phyloP scores from a whole-genome alignment of 2,329 filamentous ascomycete species.

The Colletotrichum shisoi region DNA sequence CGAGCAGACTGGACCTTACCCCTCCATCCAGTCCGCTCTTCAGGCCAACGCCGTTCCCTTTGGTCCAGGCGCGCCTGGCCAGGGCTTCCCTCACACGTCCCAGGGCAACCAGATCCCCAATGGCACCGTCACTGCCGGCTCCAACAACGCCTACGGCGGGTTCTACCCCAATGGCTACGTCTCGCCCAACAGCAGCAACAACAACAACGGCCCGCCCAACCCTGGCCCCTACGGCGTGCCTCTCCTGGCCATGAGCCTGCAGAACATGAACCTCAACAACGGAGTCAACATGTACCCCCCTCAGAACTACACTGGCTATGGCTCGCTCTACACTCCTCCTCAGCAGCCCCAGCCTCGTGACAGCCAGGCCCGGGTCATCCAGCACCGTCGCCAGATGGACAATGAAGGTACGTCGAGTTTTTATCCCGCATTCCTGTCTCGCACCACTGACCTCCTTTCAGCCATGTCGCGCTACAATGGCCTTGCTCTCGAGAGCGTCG shows the following conservation, averaged over 20 bases:
- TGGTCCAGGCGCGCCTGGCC: slow-evolving; percentile 64
- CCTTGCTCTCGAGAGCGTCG: slow-evolving; percentile 79
- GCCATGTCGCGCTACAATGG: slow-evolving; percentile 84
- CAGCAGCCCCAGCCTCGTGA: slow-evolving; percentile 68
- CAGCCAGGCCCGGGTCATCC: slow-evolving; percentile 77
- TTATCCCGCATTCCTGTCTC: not conserved
- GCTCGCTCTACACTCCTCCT: slow-evolving; percentile 57
- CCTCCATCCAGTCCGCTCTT: slow-evolving; percentile 73
- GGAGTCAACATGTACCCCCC: slow-evolving; percentile 57
- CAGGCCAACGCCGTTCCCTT: slow-evolving; percentile 84
- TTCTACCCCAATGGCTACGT: slow-evolving; percentile 34
- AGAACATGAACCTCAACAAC: slow-evolving; percentile 65
- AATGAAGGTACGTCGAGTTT: slow-evolving; percentile 66
- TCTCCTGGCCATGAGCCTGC: slow-evolving; percentile 73
- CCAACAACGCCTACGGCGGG: slow-evolving; percentile 29
- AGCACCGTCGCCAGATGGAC: slow-evolving; percentile 77
- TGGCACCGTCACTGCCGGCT: slow-evolving; percentile 15
- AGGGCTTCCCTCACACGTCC: slow-evolving; percentile 42
- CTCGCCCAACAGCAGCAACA: slow-evolving; percentile 23
- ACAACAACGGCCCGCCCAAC: slow-evolving; percentile 25
- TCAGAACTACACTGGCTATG: slow-evolving; percentile 67
- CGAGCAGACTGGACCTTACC: slow-evolving; percentile 60
- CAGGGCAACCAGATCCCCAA: slow-evolving; percentile 42
- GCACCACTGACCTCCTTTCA: slow-evolving; percentile 49
- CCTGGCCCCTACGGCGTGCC: slow-evolving; percentile 55